Conservation (phyloP, 148 eudicot species). For the Euryodendron excelsum region DNA sequence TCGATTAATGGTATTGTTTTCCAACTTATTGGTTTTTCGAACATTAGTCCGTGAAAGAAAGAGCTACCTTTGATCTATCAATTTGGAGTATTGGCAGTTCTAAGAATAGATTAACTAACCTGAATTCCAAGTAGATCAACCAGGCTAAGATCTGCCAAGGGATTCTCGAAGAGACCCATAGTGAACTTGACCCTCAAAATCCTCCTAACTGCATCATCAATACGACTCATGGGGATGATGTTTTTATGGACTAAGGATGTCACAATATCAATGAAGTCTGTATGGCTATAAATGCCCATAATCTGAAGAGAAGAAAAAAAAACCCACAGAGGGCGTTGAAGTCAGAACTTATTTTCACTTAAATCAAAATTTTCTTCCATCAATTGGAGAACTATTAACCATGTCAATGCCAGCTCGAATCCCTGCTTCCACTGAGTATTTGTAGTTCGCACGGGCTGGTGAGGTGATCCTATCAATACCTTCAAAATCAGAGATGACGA, state of each 20-base stretch:
- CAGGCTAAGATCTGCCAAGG: conserved; percentile 13
- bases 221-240: conserved; percentile 11
- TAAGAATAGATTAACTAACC: neutral
- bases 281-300: neutral
- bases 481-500: conserved; percentile 21
- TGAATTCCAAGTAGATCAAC: conserved; percentile 13
- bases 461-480: conserved; percentile 13
- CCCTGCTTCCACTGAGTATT: conserved; percentile 5
- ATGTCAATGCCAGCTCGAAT: conserved; percentile 23
- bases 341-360: neutral
- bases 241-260: neutral
- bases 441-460: conserved; percentile 13
- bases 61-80: too few species aligned
- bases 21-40: too few species aligned
- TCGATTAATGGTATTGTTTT: too few species aligned
- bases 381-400: neutral
- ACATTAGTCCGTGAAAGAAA: too few species aligned
- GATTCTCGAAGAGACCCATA: conserved; percentile 28
- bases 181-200: conserved; percentile 13
- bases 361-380: neutral
- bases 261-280: neutral
- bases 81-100: too few species aligned
- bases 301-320: neutral
- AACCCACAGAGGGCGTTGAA: neutral
- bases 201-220: conserved; percentile 14